A percentile compares a stretch with the other conserved stretches of the same genome.
Conservation (phyloP, 306 rosid genomes). For the Castanospermum australe region DNA sequence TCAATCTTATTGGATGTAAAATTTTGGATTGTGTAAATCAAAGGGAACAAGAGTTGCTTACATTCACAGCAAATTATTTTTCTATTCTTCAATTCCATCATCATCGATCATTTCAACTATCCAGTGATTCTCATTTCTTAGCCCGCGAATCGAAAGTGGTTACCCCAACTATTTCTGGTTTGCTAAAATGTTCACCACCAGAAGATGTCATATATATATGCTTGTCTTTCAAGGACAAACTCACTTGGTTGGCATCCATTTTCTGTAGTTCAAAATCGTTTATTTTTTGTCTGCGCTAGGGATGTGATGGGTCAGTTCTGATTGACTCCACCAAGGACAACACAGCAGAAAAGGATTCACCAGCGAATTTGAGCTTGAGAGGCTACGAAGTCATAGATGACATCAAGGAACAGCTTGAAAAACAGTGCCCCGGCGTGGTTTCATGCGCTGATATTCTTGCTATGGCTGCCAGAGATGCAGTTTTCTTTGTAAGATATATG, state of each 20-base stretch:
- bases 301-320: constrained; percentile 80
- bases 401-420: constrained; percentile 64
- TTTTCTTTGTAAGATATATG: constrained; percentile 52
- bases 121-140: no score
- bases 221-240: neutral
- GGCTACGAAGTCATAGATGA: constrained; percentile 80
- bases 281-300: constrained; percentile 41
- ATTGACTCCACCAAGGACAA: constrained; percentile 67
- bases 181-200: no score
- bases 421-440: constrained; percentile 71
- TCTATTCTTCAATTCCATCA: no score
- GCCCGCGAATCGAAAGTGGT: no score
- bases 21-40: no score
- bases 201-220: neutral
- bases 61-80: no score
- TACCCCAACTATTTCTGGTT: no score
- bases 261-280: neutral
- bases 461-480: constrained; percentile 77
- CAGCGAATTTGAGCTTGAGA: constrained; percentile 77
- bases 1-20: no score
- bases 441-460: constrained; percentile 87
- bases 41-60: no score
- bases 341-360: constrained; percentile 87
- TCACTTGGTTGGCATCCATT: neutral
- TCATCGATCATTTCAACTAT: no score